Evolutionary conservation across 2,329 filamentous ascomycete genomes (phyloP).

Genomic region (Microascus cirrosus): DNA sequence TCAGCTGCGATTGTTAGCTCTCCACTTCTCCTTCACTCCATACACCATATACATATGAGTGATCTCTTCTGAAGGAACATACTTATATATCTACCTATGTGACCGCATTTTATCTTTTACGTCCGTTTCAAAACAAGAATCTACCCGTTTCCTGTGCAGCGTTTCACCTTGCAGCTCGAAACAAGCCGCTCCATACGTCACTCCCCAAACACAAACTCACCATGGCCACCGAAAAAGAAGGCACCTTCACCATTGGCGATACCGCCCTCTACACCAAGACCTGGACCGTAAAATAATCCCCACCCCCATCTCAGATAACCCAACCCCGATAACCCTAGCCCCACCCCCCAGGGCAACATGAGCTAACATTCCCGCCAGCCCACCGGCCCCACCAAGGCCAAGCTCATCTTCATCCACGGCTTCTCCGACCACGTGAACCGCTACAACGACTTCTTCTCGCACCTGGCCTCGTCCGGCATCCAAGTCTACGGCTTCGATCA

Average conservation of each 20-base stretch:
- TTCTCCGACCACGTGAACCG: constrained; percentile 78
- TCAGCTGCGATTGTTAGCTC: background rate
- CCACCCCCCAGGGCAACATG: background rate
- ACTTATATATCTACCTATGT: background rate
- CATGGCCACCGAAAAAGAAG: constrained; percentile 34
- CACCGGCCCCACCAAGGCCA: constrained; percentile 48
- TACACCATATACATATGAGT: too few species aligned
- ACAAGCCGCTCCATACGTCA: background rate
- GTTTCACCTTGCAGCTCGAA: background rate
- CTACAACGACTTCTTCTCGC: constrained; percentile 65
- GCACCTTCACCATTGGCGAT: constrained; percentile 33
- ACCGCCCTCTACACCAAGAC: constrained; percentile 43
- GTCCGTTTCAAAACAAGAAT: background rate
- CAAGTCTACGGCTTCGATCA: constrained; percentile 73
- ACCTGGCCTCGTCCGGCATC: constrained; percentile 60
- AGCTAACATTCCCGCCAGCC: constrained; percentile 27
- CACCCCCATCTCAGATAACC: constrained; percentile 15
- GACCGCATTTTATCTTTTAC: background rate
- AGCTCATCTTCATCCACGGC: constrained; percentile 75
- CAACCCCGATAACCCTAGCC: background rate
- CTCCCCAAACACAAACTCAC: background rate
- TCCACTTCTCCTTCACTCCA: too few species aligned
- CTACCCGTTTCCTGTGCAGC: too few species aligned
- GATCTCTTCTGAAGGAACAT: too few species aligned
- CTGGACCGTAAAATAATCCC: constrained; percentile 37